Percentiles rank a stretch among this genome's conserved stretches.
phyloP scores from a whole-genome alignment of 2,329 filamentous ascomycete genomes.

The Ascochyta lentis region DNA sequence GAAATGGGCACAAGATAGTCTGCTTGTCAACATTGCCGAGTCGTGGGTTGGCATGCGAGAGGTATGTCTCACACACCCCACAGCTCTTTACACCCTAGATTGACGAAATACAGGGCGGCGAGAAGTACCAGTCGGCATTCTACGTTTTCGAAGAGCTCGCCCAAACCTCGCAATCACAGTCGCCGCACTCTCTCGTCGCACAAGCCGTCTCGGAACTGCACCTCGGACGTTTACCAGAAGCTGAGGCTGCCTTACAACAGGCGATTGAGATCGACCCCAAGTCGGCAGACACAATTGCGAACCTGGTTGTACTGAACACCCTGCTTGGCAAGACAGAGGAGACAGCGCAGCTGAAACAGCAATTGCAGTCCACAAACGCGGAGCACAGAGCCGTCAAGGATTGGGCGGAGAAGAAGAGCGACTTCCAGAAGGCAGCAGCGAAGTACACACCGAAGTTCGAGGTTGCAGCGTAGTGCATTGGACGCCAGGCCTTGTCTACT shows the following conservation, averaged over 20 bases:
- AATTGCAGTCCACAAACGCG: constrained; percentile 64
- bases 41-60: constrained; percentile 91
- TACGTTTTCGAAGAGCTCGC: constrained; percentile 98
- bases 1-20: constrained; percentile 92
- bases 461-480: constrained; percentile 35
- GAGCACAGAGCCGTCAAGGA: constrained; percentile 76
- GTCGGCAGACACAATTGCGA: constrained; percentile 79
- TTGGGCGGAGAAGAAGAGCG: constrained; percentile 80
- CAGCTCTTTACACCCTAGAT: constrained; percentile 14
- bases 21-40: constrained; percentile 93
- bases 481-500: neutral
- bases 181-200: constrained; percentile 76
- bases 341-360: constrained; percentile 61
- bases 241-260: constrained; percentile 83
- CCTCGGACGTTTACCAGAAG: constrained; percentile 85
- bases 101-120: constrained; percentile 71
- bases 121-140: constrained; percentile 95
- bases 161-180: constrained; percentile 81
- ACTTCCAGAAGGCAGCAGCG: constrained; percentile 83
- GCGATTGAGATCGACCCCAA: constrained; percentile 76
- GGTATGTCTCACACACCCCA: constrained; percentile 60
- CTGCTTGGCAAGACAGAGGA: constrained; percentile 72
- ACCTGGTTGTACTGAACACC: constrained; percentile 79
- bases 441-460: constrained; percentile 89
- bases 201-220: constrained; percentile 93